Evolutionary conservation across 2,329 filamentous ascomycete genomes (phyloP).

Genomic region (Xylariales sp.): DNA sequence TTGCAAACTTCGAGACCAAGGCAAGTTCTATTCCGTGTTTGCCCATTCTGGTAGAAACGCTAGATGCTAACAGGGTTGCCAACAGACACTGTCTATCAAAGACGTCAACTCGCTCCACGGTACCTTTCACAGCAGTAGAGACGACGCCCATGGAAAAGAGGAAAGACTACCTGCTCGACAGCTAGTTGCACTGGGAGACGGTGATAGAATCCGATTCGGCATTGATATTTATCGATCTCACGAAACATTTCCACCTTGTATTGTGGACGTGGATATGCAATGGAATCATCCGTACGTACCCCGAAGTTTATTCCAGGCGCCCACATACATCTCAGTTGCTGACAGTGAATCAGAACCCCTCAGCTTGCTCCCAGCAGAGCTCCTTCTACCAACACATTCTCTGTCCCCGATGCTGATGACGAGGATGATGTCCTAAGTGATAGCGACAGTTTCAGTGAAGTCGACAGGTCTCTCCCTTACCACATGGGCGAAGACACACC

Average conservation of each 20-base stretch:
- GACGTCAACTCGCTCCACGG: conserved; percentile 50
- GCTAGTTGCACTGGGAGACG: conserved; percentile 21
- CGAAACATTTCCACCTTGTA: conserved; percentile 33
- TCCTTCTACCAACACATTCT: conserved; percentile 4
- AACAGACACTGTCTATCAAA: conserved; percentile 39
- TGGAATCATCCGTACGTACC: conserved; percentile 1
- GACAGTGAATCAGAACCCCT: not conserved
- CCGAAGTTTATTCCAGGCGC: not conserved
- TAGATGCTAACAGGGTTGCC: conserved; percentile 41
- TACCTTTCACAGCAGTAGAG: conserved; percentile 37
- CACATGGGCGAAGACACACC: too few species aligned
- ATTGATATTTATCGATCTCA: conserved; percentile 32
- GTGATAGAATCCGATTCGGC: conserved; percentile 35
- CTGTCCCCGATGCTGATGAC: conserved; percentile 5
- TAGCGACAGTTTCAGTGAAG: not conserved
- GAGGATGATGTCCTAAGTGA: conserved; percentile 5
- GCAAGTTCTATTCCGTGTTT: conserved; percentile 33
- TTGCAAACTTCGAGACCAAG: conserved; percentile 37
- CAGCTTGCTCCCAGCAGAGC: not conserved
- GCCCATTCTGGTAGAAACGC: too few species aligned
- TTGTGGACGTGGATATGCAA: conserved; percentile 28
- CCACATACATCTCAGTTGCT: not conserved
- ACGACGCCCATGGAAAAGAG: conserved; percentile 16
- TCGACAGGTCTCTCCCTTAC: not conserved
- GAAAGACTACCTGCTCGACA: conserved; percentile 17